Conservation (phyloP, 179 eudicot species). For the Dionaea muscipula region DNA sequence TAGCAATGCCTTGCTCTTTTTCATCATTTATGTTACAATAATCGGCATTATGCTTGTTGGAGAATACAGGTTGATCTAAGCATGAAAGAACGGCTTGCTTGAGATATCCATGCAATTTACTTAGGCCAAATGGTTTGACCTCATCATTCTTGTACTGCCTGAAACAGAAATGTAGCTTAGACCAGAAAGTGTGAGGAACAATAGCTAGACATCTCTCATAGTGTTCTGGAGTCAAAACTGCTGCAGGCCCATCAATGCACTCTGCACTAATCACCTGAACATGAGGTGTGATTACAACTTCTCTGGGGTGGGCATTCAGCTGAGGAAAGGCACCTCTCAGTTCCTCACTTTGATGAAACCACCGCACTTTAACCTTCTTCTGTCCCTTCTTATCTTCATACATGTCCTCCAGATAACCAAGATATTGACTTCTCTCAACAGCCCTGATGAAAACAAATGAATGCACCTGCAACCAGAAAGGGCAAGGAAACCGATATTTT, state of each 20-base stretch:
- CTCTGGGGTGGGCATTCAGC: conserved; percentile 24
- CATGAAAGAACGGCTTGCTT: conserved; percentile 28
- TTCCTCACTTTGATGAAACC: conserved; percentile 27
- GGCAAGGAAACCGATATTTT: background rate
- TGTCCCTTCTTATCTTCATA: conserved; percentile 31
- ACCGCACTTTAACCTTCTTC: conserved; percentile 33
- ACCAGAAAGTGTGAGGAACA: conserved; percentile 20
- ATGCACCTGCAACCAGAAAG: conserved; percentile 20
- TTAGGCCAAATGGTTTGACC: conserved; percentile 24
- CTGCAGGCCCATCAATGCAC: conserved; percentile 25
- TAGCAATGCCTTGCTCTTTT: conserved; percentile 8
- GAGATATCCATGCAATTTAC: conserved; percentile 25
- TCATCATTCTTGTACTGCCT: conserved; percentile 25
- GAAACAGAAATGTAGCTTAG: conserved; percentile 25
- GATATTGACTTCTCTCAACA: conserved; percentile 20
- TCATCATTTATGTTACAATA: conserved; percentile 5
- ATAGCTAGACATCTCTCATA: conserved; percentile 23
- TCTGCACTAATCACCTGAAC: conserved; percentile 30
- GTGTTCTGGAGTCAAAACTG: conserved; percentile 26
- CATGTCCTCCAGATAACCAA: conserved; percentile 39
- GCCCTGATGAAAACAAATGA: conserved; percentile 31
- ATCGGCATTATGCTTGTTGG: conserved; percentile 14
- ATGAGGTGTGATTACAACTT: conserved; percentile 37
- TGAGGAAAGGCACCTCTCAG: conserved; percentile 10
- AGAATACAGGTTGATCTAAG: conserved; percentile 17